Evolutionary conservation across 2,329 filamentous ascomycete species (phyloP), one percentile per base, ranked within the genome.

Genomic region (Alternaria brassicae): DNA sequence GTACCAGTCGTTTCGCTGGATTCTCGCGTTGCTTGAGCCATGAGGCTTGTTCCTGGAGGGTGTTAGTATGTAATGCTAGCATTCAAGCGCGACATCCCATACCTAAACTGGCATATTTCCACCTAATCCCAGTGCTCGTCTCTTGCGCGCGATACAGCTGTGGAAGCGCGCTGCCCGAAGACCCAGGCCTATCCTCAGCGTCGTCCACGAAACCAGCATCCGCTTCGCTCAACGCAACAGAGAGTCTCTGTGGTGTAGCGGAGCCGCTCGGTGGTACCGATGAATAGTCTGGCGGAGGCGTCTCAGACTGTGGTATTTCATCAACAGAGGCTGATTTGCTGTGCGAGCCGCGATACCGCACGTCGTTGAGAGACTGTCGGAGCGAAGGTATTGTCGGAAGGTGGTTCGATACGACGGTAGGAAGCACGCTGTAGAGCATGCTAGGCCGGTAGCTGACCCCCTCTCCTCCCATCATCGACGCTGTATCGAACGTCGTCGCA

Each of bases 361-460:
- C 65, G 17, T 70, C 66, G 62, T 58, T 72, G 47, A 78, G 60
- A 6, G 77, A 75, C 30, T 70, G 71, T 56, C 77, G 71, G 41
- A 88, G 74, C 5, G 83, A 85, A 28, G 81, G 80, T 8, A 88
- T 77, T 6, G 79, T 80, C 3, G 83, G 82, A 21, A 87, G 77
- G 57, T 82, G 79, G 34, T 79, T 82, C 67, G 84, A 82, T 5
- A 88, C 77, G 4, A 84, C 79, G 1, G 79, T 77, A 4, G 86
- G 85, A 7, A 88, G 81, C 57, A 87, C 80, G 6, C 81, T 79
- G 71, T 84, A 85, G 15, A 87, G 77, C 59, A 82, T 81, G 21
- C 83, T 84, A 44, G 81, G 59, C 42, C 57, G 58, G 30, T 54
- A 40, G 40, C 49, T 65, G 51, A 54, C 66, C 9, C 61, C 56